Evolutionary conservation across 2,329 filamentous ascomycete species (phyloP).

Genomic region (Fusarium liriodendri): DNA sequence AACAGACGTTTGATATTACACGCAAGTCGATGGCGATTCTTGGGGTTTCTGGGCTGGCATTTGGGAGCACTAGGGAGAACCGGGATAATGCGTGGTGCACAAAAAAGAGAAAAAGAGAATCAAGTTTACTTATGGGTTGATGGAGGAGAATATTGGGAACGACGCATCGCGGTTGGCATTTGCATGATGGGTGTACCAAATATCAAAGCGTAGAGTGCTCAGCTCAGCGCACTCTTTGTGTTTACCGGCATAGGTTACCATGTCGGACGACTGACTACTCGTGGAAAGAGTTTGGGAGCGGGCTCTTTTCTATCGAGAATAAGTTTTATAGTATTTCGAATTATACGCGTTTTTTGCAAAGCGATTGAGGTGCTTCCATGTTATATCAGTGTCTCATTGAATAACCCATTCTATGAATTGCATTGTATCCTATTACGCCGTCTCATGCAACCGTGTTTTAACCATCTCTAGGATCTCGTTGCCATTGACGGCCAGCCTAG

Average conservation of each 20-base stretch:
- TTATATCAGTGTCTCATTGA: background rate
- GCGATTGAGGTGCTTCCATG: background rate
- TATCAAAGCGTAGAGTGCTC: conserved; percentile 32
- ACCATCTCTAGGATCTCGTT: background rate
- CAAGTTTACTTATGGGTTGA: conserved; percentile 35
- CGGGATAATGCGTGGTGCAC: conserved; percentile 32
- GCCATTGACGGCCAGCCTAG: background rate
- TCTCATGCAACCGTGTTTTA: conserved; percentile 32
- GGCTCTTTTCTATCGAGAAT: conserved; percentile 26
- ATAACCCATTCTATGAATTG: conserved; percentile 11
- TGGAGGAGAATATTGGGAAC: conserved; percentile 35
- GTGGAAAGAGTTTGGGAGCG: conserved; percentile 26
- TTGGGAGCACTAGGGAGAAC: conserved; percentile 37
- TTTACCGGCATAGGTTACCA: conserved; percentile 28
- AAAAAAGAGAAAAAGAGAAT: conserved; percentile 2
- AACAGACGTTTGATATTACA: conserved; percentile 28
- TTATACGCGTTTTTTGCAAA: conserved; percentile 35
- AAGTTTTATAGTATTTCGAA: conserved; percentile 38
- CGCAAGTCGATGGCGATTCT: conserved; percentile 40
- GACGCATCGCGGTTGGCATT: conserved; percentile 16
- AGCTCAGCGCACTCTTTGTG: conserved; percentile 26
- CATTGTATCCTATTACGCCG: conserved; percentile 32
- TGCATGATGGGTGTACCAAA: conserved; percentile 39
- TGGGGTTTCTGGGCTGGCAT: conserved; percentile 43
- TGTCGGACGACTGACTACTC: conserved; percentile 24